Evolutionary conservation across 306 rosid species (phyloP).

Genomic region (Oxytropis ochrocephala): DNA sequence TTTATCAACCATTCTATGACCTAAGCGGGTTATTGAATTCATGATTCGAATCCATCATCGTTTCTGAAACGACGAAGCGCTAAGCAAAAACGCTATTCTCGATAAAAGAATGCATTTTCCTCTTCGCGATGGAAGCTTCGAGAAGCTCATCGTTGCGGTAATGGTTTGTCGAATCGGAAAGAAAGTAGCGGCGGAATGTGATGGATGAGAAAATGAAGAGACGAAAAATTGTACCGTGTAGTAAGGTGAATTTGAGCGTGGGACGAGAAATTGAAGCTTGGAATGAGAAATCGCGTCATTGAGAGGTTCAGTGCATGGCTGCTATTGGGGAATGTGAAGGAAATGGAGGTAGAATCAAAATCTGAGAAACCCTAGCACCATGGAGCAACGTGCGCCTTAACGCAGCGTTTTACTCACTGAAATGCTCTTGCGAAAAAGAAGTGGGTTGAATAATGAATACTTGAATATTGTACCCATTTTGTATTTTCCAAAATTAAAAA

Average conservation of each 20-base stretch:
- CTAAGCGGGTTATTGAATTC: constrained; percentile 46
- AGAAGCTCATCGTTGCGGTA: constrained; percentile 14
- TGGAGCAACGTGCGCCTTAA: background rate
- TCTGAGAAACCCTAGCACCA: constrained; percentile 23
- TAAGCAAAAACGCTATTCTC: background rate
- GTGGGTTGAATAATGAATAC: no score
- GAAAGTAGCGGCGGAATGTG: background rate
- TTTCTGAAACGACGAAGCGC: constrained; percentile 1
- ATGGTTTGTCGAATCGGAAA: background rate
- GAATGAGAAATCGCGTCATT: background rate
- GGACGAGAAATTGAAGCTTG: background rate
- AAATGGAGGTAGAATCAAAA: background rate
- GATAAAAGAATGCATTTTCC: background rate
- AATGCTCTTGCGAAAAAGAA: background rate
- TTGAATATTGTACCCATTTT: no score
- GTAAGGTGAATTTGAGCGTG: background rate
- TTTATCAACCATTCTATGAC: constrained; percentile 35
- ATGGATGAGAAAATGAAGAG: background rate
- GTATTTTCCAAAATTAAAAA: no score
- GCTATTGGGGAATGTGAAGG: background rate
- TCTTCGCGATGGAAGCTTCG: constrained; percentile 1
- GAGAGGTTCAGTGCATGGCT: background rate
- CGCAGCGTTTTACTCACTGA: background rate
- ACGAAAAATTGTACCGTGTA: background rate
- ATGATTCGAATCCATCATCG: constrained; percentile 55